Percentiles rank a stretch among this genome's conserved stretches.
phyloP scores from a whole-genome alignment of 306 rosid genomes.

The Medicago lupulina region DNA sequence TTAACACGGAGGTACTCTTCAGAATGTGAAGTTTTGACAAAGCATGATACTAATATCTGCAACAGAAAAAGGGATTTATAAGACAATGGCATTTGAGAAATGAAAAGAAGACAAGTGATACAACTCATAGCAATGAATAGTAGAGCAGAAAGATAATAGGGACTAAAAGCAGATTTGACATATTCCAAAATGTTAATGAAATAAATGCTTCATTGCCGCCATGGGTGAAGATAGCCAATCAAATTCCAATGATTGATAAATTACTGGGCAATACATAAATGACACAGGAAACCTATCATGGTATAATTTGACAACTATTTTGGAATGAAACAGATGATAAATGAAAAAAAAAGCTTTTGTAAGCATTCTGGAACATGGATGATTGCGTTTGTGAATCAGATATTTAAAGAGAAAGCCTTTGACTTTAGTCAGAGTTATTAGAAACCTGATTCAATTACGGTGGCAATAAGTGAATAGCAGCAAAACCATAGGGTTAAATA shows the following conservation, averaged over 20 bases:
- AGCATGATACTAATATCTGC: conserved; percentile 95
- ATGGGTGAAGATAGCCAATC: conserved; percentile 14
- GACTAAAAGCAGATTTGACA: conserved; percentile 14
- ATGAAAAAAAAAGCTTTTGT: neutral
- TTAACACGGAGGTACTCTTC: conserved; percentile 97
- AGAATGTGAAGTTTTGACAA: conserved; percentile 89
- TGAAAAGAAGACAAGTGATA: conserved; percentile 14
- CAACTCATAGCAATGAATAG: conserved; percentile 12
- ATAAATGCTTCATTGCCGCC: conserved; percentile 24
- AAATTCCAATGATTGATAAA: conserved; percentile 12
- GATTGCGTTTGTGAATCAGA: neutral
- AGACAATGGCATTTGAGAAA: conserved; percentile 33
- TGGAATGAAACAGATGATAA: neutral
- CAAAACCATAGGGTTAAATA: neutral
- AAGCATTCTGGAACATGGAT: conserved; percentile 20
- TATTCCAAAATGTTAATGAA: conserved; percentile 15
- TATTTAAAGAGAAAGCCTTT: neutral
- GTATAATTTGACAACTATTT: conserved; percentile 1
- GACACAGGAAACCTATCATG: conserved; percentile 1
- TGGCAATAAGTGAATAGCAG: no score
- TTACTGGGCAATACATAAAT: neutral
- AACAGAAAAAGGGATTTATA: conserved; percentile 38
- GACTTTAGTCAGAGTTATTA: neutral
- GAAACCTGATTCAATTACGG: no score
- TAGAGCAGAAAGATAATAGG: neutral